These are phyloP conservation scores for Plantago ovata DNA, from an alignment of 257 asterid genomes.

Conservation along the genomic window DNA sequence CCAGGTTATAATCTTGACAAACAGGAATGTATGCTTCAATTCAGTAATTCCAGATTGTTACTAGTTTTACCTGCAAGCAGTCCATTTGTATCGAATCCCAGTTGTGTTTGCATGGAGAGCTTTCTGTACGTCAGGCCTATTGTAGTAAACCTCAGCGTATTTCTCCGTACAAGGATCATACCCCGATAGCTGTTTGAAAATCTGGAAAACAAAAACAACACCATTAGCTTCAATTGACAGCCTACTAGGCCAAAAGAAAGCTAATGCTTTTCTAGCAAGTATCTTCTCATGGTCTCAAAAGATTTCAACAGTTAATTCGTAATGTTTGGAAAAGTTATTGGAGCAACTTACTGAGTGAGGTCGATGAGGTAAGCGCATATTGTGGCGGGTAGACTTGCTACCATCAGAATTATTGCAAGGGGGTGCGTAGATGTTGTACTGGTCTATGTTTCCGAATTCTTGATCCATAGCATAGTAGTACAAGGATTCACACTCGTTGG, in stretches of 20 bases:
- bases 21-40: no score
- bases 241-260: no score
- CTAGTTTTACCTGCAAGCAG: slow-evolving; percentile 84
- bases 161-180: slow-evolving; percentile 95
- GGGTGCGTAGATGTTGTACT: slow-evolving; percentile 89
- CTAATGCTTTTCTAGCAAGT: background rate
- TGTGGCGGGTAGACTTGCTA: slow-evolving; percentile 36
- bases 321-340: no score
- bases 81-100: slow-evolving; percentile 82
- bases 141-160: slow-evolving; percentile 81
- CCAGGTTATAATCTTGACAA: no score
- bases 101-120: slow-evolving; percentile 84
- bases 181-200: slow-evolving; percentile 45
- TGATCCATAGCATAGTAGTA: slow-evolving; percentile 92
- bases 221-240: background rate
- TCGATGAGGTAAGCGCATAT: slow-evolving; percentile 70
- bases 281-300: no score
- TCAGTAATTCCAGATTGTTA: no score
- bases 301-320: no score
- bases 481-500: slow-evolving; percentile 75
- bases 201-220: slow-evolving; percentile 16
- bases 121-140: slow-evolving; percentile 79
- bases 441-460: slow-evolving; percentile 92
- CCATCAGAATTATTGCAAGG: slow-evolving; percentile 76
- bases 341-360: slow-evolving; percentile 39